These are phyloP conservation scores for Nissolia schottii DNA, from an alignment of 306 rosid genomes.

Conservation along the genomic window DNA sequence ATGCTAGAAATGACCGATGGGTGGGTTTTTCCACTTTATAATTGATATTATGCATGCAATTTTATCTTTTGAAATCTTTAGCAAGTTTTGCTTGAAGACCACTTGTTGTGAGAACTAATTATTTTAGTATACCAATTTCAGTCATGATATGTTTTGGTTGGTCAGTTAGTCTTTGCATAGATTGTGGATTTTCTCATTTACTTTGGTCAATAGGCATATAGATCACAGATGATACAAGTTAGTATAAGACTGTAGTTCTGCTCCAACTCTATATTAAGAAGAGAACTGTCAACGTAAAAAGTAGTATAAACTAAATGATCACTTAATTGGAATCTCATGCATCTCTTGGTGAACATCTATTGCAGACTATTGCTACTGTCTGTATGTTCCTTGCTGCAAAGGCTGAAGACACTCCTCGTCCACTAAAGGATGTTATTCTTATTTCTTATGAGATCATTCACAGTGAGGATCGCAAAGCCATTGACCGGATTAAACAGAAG, in stretches of 20 bases:
- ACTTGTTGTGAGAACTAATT: not conserved
- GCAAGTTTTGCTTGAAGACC: not conserved
- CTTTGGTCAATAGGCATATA: not conserved
- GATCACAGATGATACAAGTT: not conserved
- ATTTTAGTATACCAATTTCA: not conserved
- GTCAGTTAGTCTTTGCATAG: not conserved
- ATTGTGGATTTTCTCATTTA: not conserved
- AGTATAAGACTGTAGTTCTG: too few relatives aligned
- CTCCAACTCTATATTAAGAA: not conserved
- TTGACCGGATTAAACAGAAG: conserved; percentile 92
- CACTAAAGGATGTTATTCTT: conserved; percentile 85
- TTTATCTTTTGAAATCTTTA: conserved; percentile 17
- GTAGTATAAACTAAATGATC: not conserved
- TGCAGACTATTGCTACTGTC: conserved; percentile 89
- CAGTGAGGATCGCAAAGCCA: conserved; percentile 87
- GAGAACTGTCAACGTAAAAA: conserved; percentile 2
- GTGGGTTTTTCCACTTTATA: conserved; percentile 37
- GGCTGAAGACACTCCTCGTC: conserved; percentile 99
- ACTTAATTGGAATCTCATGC: conserved; percentile 3
- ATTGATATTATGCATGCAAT: conserved; percentile 33
- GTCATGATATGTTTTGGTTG: not conserved
- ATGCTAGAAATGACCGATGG: conserved; percentile 45
- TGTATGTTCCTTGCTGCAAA: conserved; percentile 99
- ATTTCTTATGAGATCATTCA: conserved; percentile 92
- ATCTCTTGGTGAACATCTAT: conserved; percentile 27